A percentile compares a stretch with the other conserved stretches of the same genome.
These are phyloP conservation scores for Auriscalpium microsporum DNA, from an alignment of 768 basidiomycete species.

Conservation along the genomic window DNA sequence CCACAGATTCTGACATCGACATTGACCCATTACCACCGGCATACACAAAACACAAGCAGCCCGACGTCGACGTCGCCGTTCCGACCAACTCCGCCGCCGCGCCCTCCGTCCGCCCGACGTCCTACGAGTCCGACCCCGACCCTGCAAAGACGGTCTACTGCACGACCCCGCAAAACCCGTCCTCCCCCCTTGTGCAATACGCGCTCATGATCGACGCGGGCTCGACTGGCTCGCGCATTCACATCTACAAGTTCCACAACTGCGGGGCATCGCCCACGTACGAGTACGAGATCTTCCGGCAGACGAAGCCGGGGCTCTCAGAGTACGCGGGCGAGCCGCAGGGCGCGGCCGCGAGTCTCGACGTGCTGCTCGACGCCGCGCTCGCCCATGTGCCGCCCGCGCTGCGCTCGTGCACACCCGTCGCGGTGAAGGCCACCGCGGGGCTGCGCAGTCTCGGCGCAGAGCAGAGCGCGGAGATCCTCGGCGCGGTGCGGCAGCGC, in stretches of 20 bases:
- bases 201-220: conserved; percentile 98
- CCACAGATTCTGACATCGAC: neutral
- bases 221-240: conserved; percentile 93
- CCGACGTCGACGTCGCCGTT: neutral
- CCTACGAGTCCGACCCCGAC: conserved; percentile 69
- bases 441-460: conserved; percentile 69
- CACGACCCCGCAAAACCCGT: conserved; percentile 39
- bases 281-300: conserved; percentile 91
- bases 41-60: neutral
- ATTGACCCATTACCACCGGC: neutral
- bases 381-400: conserved; percentile 61
- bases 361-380: conserved; percentile 75
- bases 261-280: conserved; percentile 66
- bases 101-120: conserved; percentile 31
- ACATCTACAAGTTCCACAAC: conserved; percentile 98
- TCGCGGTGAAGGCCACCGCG: conserved; percentile 91
- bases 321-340: conserved; percentile 46
- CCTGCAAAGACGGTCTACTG: conserved; percentile 68
- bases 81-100: neutral
- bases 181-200: conserved; percentile 69
- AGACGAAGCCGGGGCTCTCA: conserved; percentile 75
- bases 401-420: conserved; percentile 66
- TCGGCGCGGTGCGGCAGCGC: conserved; percentile 60
- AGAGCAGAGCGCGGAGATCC: conserved; percentile 56
- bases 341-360: conserved; percentile 71